Evolutionary conservation across 495 filamentous ascomycete species (phyloP), one percentile per base, ranked within the genome.

Genomic region (Daldinia loculata): DNA sequence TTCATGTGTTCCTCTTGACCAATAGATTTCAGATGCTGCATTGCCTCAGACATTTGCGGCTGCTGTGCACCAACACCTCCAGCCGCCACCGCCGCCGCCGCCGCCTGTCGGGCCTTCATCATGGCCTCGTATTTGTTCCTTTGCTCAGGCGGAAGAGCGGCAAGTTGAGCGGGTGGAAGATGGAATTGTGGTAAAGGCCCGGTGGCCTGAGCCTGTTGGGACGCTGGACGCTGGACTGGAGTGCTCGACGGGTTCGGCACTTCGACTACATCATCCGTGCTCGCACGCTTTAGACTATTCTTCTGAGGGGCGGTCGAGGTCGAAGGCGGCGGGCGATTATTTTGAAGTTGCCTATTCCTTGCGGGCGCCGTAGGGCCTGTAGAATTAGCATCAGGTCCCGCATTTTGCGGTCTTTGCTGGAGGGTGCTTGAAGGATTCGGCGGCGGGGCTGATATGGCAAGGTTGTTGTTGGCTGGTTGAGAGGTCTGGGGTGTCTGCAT

Each of bases 211-310:
- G 66, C 62, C 24, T 74, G 73, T 17, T 80, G 77, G 15, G 76
- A 63, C 4, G 57, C 19, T 50, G 72, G 39, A 26, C 74, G 68
- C 64, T 84, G 75, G 62, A 81, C 69, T 38, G 83, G 71, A 58
- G 70, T 74, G 66, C 74, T 69, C 19, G 77, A 66, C 41, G 72
- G 81, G 59, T 84, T 84, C 27, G 82, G 82, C 26, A 83, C 79
- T 65, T 92, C 91, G 15, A 82, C 76, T 7, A 84, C 74, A 74
- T 94, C 91, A 63, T 93, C 92, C 43, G 83, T 84, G 62, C 80
- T 86, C 7, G 86, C 74, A 59, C 90, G 86, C 78, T 92, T 92
- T 38, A 80, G 73, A 56, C 60, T 76, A 29, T 75, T 79, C 34
- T 76, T 68, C n/a, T 64, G 62, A 19, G 69, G 57, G 7, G 76